These are phyloP conservation scores for Glycyrrhiza uralensis DNA, from an alignment of 306 rosid species.

Conservation along the genomic window DNA sequence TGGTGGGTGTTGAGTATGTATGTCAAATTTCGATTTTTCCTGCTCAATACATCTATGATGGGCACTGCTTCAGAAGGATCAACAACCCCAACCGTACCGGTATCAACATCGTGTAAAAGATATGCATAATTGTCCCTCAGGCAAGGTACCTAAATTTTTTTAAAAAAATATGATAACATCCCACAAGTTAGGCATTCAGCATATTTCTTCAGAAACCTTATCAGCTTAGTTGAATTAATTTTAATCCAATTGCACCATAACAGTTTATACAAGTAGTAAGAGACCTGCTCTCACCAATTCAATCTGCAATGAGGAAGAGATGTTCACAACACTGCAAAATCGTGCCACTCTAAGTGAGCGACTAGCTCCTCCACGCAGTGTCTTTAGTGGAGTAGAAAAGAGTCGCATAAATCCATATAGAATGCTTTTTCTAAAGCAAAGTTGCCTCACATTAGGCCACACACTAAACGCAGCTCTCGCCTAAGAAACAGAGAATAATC, in stretches of 20 bases:
- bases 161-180: neutral
- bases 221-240: neutral
- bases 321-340: slow-evolving; percentile 82
- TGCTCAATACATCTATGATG: slow-evolving; percentile 74
- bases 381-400: slow-evolving; percentile 72
- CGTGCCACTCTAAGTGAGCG: slow-evolving; percentile 71
- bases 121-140: slow-evolving; percentile 86
- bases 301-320: slow-evolving; percentile 83
- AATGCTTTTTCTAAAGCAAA: slow-evolving; percentile 65
- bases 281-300: slow-evolving; percentile 76
- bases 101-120: slow-evolving; percentile 82
- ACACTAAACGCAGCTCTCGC: slow-evolving; percentile 59
- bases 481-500: slow-evolving; percentile 36
- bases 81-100: slow-evolving; percentile 96
- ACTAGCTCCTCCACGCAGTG: slow-evolving; percentile 90
- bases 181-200: neutral
- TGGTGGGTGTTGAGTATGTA: slow-evolving; percentile 95
- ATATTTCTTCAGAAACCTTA: slow-evolving; percentile 7
- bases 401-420: slow-evolving; percentile 72
- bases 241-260: neutral
- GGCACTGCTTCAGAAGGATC: slow-evolving; percentile 96
- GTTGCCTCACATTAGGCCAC: slow-evolving; percentile 79
- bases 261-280: neutral
- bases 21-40: slow-evolving; percentile 78
- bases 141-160: slow-evolving; percentile 72